phyloP scores from a whole-genome alignment of 495 filamentous ascomycete genomes.

The Xylaria telfairii region DNA sequence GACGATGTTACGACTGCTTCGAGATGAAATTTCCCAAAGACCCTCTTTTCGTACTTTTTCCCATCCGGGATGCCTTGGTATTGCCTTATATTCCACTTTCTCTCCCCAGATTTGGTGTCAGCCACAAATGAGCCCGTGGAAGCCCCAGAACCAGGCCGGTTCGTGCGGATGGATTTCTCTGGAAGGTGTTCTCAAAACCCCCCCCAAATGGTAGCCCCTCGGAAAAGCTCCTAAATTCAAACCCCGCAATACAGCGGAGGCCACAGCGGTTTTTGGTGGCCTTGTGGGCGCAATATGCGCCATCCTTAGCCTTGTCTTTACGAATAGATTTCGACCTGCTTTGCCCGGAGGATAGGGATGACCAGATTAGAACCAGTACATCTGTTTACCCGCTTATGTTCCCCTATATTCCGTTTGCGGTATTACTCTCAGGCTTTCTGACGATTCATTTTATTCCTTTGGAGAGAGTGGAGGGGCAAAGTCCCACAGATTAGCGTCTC shows the following conservation, averaged over 20 bases:
- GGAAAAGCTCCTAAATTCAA: constrained; percentile 1
- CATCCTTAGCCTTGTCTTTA: neutral
- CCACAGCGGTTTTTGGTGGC: neutral
- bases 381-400: neutral
- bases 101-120: constrained; percentile 22
- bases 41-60: constrained; percentile 21
- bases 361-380: constrained; percentile 19
- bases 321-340: constrained; percentile 22
- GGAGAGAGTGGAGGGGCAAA: constrained; percentile 1
- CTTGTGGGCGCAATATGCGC: neutral
- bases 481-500: constrained; percentile 6
- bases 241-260: constrained; percentile 13
- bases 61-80: constrained; percentile 13
- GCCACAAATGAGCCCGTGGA: constrained; percentile 28
- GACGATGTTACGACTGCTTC: constrained; percentile 26
- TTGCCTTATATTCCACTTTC: constrained; percentile 14
- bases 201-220: neutral
- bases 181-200: neutral
- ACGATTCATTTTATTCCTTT: constrained; percentile 13
- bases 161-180: constrained; percentile 27
- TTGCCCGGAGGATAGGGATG: constrained; percentile 3
- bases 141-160: constrained; percentile 40
- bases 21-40: constrained; percentile 21
- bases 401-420: neutral
- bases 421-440: neutral